phyloP scores from a whole-genome alignment of 1,284 basidiomycete genomes.

The Naganishia sp. region DNA sequence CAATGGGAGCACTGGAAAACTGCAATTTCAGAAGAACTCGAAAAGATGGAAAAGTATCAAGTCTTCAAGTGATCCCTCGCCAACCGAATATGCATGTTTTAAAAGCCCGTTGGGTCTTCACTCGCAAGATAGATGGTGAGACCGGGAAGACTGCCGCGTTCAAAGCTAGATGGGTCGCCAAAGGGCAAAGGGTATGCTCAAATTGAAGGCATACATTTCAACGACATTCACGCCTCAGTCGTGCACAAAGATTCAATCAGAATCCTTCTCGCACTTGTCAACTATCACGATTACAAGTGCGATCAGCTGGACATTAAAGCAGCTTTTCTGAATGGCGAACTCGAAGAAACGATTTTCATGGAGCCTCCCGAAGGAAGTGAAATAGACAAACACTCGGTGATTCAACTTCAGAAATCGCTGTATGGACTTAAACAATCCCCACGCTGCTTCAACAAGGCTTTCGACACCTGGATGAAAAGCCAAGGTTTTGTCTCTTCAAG shows the following conservation, averaged over 20 bases:
- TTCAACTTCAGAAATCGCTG: conserved; percentile 37
- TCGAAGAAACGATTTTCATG: conserved; percentile 17
- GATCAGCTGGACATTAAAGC: conserved; percentile 30
- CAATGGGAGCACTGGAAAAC: conserved; percentile 32
- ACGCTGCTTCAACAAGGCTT: conserved; percentile 35
- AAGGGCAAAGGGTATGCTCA: conserved; percentile 46
- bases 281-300: conserved; percentile 37
- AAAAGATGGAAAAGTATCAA: conserved; percentile 37
- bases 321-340: conserved; percentile 32
- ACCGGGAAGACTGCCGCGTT: conserved; percentile 39
- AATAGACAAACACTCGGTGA: conserved; percentile 29
- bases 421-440: conserved; percentile 42
- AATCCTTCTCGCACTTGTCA: conserved; percentile 38
- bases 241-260: conserved; percentile 39
- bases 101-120: conserved; percentile 35
- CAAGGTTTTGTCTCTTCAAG: conserved; percentile 32
- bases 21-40: conserved; percentile 35
- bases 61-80: conserved; percentile 29
- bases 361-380: conserved; percentile 17
- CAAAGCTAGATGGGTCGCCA: conserved; percentile 46
- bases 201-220: conserved; percentile 45
- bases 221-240: conserved; percentile 37
- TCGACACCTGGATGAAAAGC: conserved; percentile 33
- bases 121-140: conserved; percentile 34
- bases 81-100: background rate